phyloP scores from a whole-genome alignment of 208 protist species.

The Leishmania arabica region DNA sequence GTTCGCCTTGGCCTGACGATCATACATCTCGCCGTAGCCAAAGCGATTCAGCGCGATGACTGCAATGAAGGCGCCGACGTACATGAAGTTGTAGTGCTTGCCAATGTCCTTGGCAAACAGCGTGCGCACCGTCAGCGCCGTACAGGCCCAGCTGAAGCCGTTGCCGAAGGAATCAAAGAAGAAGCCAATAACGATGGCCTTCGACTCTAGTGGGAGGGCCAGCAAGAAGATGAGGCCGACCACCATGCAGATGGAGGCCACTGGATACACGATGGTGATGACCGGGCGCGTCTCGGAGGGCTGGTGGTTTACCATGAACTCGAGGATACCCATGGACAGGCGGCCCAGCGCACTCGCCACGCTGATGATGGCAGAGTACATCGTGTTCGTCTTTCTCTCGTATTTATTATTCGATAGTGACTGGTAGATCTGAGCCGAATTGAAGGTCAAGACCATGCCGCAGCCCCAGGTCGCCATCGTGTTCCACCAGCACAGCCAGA shows the following conservation, averaged over 20 bases:
- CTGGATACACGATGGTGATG: constrained; percentile 45
- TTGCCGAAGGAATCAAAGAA: constrained; percentile 64
- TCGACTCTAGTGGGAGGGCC: constrained; percentile 38
- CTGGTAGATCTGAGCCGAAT: constrained; percentile 69
- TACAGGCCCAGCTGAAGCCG: constrained; percentile 64
- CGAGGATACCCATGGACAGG: constrained; percentile 53
- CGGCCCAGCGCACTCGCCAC: constrained; percentile 67
- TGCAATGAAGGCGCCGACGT: constrained; percentile 48
- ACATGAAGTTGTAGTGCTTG: constrained; percentile 82
- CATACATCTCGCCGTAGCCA: constrained; percentile 66
- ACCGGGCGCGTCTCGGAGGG: constrained; percentile 32
- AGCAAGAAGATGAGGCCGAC: constrained; percentile 50
- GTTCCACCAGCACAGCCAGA: constrained; percentile 67
- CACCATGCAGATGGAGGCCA: constrained; percentile 39
- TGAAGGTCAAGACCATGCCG: constrained; percentile 64
- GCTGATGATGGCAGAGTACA: constrained; percentile 60
- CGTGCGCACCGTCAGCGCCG: constrained; percentile 40
- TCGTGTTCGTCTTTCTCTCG: constrained; percentile 38
- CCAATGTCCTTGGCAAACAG: constrained; percentile 68
- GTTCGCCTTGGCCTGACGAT: constrained; percentile 43
- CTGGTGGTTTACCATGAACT: constrained; percentile 38
- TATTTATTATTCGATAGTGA: constrained; percentile 40
- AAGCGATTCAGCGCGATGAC: constrained; percentile 69
- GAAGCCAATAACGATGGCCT: constrained; percentile 53
- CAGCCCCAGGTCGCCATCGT: constrained; percentile 69